A percentile compares a stretch with the other conserved stretches of the same genome.
These are phyloP conservation scores for Lepraria neglecta DNA, from an alignment of 495 filamentous ascomycete genomes.

Conservation along the genomic window DNA sequence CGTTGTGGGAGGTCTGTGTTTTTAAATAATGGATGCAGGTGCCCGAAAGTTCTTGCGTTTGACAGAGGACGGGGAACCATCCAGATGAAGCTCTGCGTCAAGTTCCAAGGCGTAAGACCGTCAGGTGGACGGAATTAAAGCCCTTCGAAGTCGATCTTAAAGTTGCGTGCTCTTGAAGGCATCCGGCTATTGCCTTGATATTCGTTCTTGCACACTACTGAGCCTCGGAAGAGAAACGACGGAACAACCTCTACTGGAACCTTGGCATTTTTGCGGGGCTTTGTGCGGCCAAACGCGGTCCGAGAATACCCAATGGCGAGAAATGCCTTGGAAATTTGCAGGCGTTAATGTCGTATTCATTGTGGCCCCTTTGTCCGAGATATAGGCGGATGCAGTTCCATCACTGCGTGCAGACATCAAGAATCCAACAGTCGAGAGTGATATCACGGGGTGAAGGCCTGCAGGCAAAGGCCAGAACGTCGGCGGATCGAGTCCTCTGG, in stretches of 20 bases:
- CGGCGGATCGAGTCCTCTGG: too few species aligned
- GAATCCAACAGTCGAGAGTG: neutral
- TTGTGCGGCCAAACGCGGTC: neutral
- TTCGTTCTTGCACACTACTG: too few species aligned
- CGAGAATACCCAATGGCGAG: neutral
- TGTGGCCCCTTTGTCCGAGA: constrained; percentile 7
- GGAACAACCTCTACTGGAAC: neutral
- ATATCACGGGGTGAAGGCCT: neutral
- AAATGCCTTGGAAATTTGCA: neutral
- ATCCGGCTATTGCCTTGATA: too few species aligned
- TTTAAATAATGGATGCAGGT: constrained; percentile 1
- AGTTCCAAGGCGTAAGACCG: too few species aligned
- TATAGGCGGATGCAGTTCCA: neutral
- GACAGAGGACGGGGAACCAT: too few species aligned
- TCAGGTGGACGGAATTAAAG: too few species aligned
- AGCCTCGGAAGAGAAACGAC: too few species aligned
- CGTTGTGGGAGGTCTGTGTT: neutral
- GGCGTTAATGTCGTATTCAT: neutral
- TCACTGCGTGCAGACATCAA: neutral
- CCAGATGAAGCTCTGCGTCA: too few species aligned
- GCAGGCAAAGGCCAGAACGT: too few species aligned
- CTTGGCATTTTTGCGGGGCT: neutral
- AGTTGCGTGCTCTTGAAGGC: too few species aligned
- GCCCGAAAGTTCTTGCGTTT: neutral
- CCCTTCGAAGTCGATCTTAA: too few species aligned